Conservation (phyloP, 345 rosid species). For the Lepidium africanum region DNA sequence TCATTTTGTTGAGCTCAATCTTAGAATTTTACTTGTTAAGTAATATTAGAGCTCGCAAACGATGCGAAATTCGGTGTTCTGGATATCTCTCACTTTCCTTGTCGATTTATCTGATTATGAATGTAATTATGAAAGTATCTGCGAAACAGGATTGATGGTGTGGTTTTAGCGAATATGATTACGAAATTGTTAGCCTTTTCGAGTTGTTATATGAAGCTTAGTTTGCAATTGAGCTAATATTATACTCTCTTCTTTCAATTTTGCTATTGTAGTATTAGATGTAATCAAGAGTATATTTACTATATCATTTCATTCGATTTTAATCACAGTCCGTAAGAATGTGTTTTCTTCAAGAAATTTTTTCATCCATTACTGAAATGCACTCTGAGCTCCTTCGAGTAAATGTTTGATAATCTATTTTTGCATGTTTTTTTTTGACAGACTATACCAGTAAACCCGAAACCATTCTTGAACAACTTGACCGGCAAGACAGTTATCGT, state of each 20-base stretch:
- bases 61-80: not conserved
- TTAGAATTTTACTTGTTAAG: not conserved
- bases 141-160: not conserved
- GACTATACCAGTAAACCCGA: slow-evolving; percentile 84
- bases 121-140: not conserved
- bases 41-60: not conserved
- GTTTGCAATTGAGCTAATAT: not conserved
- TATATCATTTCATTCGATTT: not conserved
- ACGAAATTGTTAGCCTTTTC: not conserved
- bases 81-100: not conserved
- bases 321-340: not conserved
- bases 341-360: not conserved
- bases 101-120: not conserved
- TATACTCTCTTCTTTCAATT: not conserved
- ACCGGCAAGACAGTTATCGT: slow-evolving; percentile 83
- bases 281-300: not conserved
- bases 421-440: slow-evolving; percentile 23
- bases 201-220: not conserved
- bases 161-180: not conserved
- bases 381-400: not conserved
- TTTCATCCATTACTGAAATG: not conserved
- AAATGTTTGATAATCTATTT: not conserved
- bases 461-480: slow-evolving; percentile 86
- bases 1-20: not conserved
- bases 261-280: not conserved